Base-by-base conservation (phyloP, 352 stramenopile genomes). In the Globisporangium iwayamae region DNA sequence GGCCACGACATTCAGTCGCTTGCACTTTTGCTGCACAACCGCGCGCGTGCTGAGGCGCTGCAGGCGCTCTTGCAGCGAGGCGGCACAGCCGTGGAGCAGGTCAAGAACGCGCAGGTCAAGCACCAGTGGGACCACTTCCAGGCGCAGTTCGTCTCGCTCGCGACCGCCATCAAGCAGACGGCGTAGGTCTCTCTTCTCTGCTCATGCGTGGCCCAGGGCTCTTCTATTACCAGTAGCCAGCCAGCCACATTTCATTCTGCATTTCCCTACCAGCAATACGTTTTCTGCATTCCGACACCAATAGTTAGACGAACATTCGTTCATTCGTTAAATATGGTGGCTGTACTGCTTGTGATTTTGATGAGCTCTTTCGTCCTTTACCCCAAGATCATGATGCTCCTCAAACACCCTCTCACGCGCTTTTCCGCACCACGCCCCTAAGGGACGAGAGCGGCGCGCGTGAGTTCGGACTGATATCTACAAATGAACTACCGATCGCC, bases 1-100 rank as follows among this genome's bases (percentile, higher is more conserved):
- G 74, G 70, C 28, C 86, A 94, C 60, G 63, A 83, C 51, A 59
- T 86, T 11, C 56, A 85, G 39, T 79, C 86, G 54, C 74, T 94
- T 20, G 75, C 75, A 10, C 48, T 81, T n/a, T 70, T 94, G 45
- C 70, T 94, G 48, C 85, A 92, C 78, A 86, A 93, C 65, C 82
- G 86, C 18, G 76, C 79, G 20, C 81, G 80, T 48, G 81, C 79
- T 0, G 84, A 93, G 56, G 74, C 85, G 30, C 62, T 94, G 38
- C 86, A 94, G 68, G 80, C 83, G 36, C 66, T 94, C 11, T 67
- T 94, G 60, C 82, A 94, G 67, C 74, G 84, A 62, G 86, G 86
- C 52, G 80, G 73, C 14, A 67, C 73, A 0, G 76, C 82, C 4
- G 70, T 90, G 9, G 70, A 76, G 68, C 80, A 89, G 41, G 66